Evolutionary conservation across 1,284 basidiomycete species (phyloP).

Genomic region (Tremellales sp.): DNA sequence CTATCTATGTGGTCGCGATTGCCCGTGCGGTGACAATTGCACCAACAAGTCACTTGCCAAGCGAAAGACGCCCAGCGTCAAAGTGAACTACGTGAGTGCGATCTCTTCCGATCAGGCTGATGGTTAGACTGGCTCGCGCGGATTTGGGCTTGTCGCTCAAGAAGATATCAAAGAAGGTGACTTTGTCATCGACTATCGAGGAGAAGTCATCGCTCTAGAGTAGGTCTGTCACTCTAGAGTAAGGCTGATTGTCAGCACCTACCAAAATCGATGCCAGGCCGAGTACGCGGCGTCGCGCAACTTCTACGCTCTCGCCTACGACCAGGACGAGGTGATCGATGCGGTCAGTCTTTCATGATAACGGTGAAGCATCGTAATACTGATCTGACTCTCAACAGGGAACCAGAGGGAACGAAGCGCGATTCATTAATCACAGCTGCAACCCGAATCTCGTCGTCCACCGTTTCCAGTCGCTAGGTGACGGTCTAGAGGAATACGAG

Average conservation of each 20-base stretch:
- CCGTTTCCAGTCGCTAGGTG: constrained; percentile 42
- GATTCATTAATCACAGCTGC: constrained; percentile 53
- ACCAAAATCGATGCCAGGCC: constrained; percentile 36
- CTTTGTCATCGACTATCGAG: constrained; percentile 52
- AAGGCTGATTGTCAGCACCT: constrained; percentile 21
- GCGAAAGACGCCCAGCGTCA: constrained; percentile 31
- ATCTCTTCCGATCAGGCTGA: background rate
- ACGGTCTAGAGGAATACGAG: constrained; percentile 50
- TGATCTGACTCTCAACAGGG: constrained; percentile 32
- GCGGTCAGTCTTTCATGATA: constrained; percentile 31
- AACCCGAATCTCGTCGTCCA: constrained; percentile 48
- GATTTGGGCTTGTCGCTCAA: constrained; percentile 49
- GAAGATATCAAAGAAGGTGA: constrained; percentile 47
- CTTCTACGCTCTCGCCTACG: constrained; percentile 52
- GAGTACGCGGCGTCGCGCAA: constrained; percentile 41
- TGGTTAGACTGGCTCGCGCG: constrained; percentile 48
- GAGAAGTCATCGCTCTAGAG: constrained; percentile 45
- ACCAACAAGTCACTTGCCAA: constrained; percentile 39
- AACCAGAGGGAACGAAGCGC: constrained; percentile 48
- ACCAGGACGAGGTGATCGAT: constrained; percentile 51
- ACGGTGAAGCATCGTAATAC: background rate
- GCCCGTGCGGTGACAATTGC: constrained; percentile 46
- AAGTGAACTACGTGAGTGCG: constrained; percentile 40
- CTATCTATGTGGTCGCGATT: constrained; percentile 50
- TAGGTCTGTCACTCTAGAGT: constrained; percentile 10